Conservation (phyloP, 345 rosid species). For the Cardiospermum halicacabum region DNA sequence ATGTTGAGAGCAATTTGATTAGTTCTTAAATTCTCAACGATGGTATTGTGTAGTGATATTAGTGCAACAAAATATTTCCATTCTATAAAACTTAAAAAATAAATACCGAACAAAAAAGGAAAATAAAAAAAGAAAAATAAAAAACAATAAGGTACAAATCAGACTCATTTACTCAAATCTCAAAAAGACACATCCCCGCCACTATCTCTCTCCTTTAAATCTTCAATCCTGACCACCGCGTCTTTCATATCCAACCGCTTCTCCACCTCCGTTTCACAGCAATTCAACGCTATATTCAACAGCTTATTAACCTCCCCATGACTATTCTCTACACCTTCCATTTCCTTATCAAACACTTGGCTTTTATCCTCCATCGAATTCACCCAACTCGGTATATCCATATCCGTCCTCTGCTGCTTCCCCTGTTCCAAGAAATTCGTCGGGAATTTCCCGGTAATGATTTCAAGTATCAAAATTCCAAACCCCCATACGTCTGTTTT, state of each 20-base stretch:
- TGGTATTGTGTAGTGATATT: too few relatives aligned
- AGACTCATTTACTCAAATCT: too few relatives aligned
- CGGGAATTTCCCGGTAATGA: constrained; percentile 62
- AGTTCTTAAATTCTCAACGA: too few relatives aligned
- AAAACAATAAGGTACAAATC: too few relatives aligned
- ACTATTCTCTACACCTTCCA: constrained; percentile 25
- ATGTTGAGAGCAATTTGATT: too few relatives aligned
- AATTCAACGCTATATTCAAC: constrained; percentile 58
- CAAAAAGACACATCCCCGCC: constrained; percentile 58
- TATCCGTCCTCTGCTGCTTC: constrained; percentile 26
- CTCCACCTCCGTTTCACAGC: constrained; percentile 66
- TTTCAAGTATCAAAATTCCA: constrained; percentile 73
- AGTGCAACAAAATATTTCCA: too few relatives aligned
- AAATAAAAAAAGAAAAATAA: too few relatives aligned
- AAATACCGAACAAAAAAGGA: too few relatives aligned
- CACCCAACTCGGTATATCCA: constrained; percentile 55
- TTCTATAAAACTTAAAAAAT: too few relatives aligned
- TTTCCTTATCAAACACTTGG: constrained; percentile 56
- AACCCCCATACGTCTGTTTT: constrained; percentile 88
- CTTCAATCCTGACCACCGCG: constrained; percentile 55
- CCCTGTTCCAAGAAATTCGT: constrained; percentile 42
- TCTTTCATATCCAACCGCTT: constrained; percentile 72
- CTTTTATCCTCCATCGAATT: constrained; percentile 19
- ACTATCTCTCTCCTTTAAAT: constrained; percentile 41
- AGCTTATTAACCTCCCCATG: constrained; percentile 51